These are phyloP conservation scores for Didymella keratinophila DNA, from an alignment of 2,329 filamentous ascomycete species.

Conservation along the genomic window DNA sequence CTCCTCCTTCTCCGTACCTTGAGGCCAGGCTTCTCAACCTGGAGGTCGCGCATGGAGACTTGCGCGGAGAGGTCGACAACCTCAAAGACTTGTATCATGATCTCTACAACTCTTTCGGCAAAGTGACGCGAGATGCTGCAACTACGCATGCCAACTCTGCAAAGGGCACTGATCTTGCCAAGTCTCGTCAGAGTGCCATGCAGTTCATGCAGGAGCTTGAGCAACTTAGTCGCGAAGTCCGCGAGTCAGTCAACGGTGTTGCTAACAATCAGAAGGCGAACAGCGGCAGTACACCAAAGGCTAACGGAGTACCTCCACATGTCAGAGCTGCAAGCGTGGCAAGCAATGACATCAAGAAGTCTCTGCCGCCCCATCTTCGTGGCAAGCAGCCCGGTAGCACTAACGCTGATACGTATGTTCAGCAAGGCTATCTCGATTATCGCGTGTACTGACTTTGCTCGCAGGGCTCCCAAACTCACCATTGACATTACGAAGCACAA, in stretches of 20 bases:
- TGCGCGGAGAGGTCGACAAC: slow-evolving; percentile 26
- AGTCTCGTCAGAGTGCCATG: slow-evolving; percentile 25
- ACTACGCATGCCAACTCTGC: slow-evolving; percentile 28
- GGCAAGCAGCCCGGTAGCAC: slow-evolving; percentile 5
- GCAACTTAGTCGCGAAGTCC: slow-evolving; percentile 22
- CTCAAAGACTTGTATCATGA: slow-evolving; percentile 28
- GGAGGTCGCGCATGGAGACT: slow-evolving; percentile 24
- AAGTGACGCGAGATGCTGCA: slow-evolving; percentile 31
- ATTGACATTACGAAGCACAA: slow-evolving; percentile 14
- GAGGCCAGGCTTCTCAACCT: slow-evolving; percentile 30
- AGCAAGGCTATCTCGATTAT: neutral
- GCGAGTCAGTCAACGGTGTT: slow-evolving; percentile 13
- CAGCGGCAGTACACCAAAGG: slow-evolving; percentile 12
- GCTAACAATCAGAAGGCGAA: slow-evolving; percentile 24
- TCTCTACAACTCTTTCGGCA: slow-evolving; percentile 33
- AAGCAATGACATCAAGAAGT: slow-evolving; percentile 19
- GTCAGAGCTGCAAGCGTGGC: slow-evolving; percentile 7
- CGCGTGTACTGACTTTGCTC: neutral
- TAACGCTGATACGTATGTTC: neutral
- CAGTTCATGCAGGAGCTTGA: slow-evolving; percentile 30
- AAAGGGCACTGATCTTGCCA: slow-evolving; percentile 14
- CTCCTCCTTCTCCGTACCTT: slow-evolving; percentile 23
- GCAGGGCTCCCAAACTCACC: neutral
- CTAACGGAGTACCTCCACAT: slow-evolving; percentile 18
- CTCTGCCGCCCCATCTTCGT: slow-evolving; percentile 32